Evolutionary conservation across 352 stramenopile genomes (phyloP), one percentile per base, ranked within the genome.

Genomic region (Phytopythium kandeliae): DNA sequence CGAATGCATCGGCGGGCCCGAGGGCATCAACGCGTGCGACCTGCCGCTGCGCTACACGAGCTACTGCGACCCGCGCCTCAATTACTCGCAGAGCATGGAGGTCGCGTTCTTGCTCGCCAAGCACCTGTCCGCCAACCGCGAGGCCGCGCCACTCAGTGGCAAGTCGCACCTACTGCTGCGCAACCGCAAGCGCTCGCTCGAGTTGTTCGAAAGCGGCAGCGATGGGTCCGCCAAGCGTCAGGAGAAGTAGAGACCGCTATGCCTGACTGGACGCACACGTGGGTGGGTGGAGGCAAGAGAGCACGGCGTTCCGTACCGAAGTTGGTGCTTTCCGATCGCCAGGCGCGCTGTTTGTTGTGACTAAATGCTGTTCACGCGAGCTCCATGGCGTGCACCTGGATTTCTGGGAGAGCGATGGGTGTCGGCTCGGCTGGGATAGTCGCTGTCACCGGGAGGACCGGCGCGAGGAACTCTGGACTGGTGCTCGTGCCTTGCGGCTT

Each of bases 21-120:
- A 97, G 54, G 85, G 85, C 53, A 90, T 99, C 26, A 95, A 87
- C 38, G 95, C 98, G 65, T 73, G 86, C 13, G 93, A 97, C 54
- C 74, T 99, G 28, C 82, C 72, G 19, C 70, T 92, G 57, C 84
- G 92, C 53, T 99, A 99, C 86, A 89, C 95, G 55, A 99, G 96
- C 51, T 94, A 91, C 64, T 99, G 97, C 62, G 97, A 99, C 83
- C 97, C 97, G 42, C 87, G 97, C 44, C 79, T 99, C 44, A 99
- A 99, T 75, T 97, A 97, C 66, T 96, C 86, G 55, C 97, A 99
- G 78, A 96, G 94, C 42, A 90, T 99, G 78, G 96, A 99, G 65
- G 83, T 99, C 47, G 96, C 96, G 17, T 99, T 99, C 67, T 70
- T 98, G 54, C 85, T 99, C 55, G 95, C 96, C 45, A 97, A 99